phyloP scores from a whole-genome alignment of 129 eudicot species.

The Centaurea solstitialis region DNA sequence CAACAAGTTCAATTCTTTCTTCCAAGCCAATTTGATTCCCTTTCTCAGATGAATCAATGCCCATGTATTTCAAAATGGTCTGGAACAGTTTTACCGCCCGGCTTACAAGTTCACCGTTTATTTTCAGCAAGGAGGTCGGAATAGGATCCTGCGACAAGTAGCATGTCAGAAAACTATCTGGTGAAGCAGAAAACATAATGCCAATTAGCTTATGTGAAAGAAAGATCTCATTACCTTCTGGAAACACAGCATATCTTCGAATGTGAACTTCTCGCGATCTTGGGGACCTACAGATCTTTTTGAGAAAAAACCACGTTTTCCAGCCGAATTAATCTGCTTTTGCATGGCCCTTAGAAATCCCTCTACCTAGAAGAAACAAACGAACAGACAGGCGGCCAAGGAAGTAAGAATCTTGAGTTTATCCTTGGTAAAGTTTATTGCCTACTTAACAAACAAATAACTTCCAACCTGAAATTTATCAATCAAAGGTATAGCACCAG shows the following conservation, averaged over 20 bases:
- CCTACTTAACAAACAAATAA: not conserved
- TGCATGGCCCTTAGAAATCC: constrained; percentile 97
- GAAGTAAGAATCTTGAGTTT: constrained; percentile 17
- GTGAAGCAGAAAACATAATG: constrained; percentile 4
- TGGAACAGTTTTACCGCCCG: constrained; percentile 91
- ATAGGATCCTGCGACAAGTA: constrained; percentile 77
- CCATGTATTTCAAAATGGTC: constrained; percentile 81
- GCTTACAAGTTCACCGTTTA: constrained; percentile 71
- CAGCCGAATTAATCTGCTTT: constrained; percentile 88
- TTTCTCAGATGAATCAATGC: constrained; percentile 82
- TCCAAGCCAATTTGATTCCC: constrained; percentile 64
- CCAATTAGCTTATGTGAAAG: not conserved
- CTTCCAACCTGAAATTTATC: constrained; percentile 83
- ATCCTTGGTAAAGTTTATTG: constrained; percentile 3
- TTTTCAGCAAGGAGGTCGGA: constrained; percentile 85
- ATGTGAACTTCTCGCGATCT: constrained; percentile 76
- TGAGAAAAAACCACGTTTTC: constrained; percentile 89
- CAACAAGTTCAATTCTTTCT: constrained; percentile 83
- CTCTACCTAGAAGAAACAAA: constrained; percentile 60
- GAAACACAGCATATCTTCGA: constrained; percentile 97
- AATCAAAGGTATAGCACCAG: constrained; percentile 93
- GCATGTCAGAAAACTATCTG: not conserved
- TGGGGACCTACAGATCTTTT: constrained; percentile 86
- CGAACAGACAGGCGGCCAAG: not conserved
- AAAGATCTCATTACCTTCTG: constrained; percentile 61